Percentiles rank a stretch among this genome's conserved stretches.
These are phyloP conservation scores for Protomyces inundatus DNA, from an alignment of 1,139 yeast genomes.

Conservation along the genomic window DNA sequence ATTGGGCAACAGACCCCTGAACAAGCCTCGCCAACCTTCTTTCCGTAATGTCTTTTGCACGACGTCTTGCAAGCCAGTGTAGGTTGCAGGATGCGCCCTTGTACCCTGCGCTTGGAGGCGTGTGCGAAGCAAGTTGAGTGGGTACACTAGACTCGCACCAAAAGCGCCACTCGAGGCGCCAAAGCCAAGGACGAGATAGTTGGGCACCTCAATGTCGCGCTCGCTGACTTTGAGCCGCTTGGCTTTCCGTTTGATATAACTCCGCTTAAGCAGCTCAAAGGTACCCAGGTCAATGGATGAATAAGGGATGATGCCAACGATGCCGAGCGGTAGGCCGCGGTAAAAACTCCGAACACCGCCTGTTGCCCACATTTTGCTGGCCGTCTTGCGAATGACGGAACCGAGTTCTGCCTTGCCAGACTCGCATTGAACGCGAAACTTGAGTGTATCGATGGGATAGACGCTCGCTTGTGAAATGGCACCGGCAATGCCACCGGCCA, in stretches of 20 bases:
- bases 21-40: conserved; percentile 52
- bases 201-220: conserved; percentile 70
- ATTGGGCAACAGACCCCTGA: conserved; percentile 83
- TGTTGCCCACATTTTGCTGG: conserved; percentile 66
- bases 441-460: conserved; percentile 91
- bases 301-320: conserved; percentile 92
- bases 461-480: conserved; percentile 86
- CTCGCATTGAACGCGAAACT: conserved; percentile 46
- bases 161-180: conserved; percentile 94
- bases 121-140: conserved; percentile 81
- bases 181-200: conserved; percentile 71
- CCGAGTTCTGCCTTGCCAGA: conserved; percentile 33
- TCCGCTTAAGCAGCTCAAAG: conserved; percentile 74
- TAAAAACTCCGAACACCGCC: conserved; percentile 79
- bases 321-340: conserved; percentile 81
- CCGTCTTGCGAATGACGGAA: conserved; percentile 46
- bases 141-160: conserved; percentile 93
- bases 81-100: conserved; percentile 84
- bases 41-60: conserved; percentile 57
- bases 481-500: conserved; percentile 96
- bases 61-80: conserved; percentile 79
- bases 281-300: conserved; percentile 96
- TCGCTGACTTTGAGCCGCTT: conserved; percentile 46
- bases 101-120: conserved; percentile 97
- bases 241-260: conserved; percentile 65